Evolutionary conservation across 2,329 filamentous ascomycete genomes (phyloP).

Genomic region (Monosporascus sp.): DNA sequence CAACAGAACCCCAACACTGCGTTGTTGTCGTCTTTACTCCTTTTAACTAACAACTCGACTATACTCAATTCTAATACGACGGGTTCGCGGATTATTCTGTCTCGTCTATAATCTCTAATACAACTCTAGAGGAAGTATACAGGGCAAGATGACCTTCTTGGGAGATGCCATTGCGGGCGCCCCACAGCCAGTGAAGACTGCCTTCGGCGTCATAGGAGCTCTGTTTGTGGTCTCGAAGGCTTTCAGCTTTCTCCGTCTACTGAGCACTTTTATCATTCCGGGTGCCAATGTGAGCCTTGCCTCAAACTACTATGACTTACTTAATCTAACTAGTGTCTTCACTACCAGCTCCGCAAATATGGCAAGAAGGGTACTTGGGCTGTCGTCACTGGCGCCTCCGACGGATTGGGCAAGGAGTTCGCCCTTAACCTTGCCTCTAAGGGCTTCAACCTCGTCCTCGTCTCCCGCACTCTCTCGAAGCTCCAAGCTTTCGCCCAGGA

Average conservation of each 20-base stretch:
- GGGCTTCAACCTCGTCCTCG: slow-evolving; percentile 90
- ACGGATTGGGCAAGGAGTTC: slow-evolving; percentile 96
- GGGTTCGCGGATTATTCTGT: not conserved
- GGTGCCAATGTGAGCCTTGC: slow-evolving; percentile 50
- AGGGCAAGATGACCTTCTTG: slow-evolving; percentile 25
- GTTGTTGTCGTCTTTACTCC: not conserved
- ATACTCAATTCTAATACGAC: not conserved
- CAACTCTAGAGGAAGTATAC: not conserved
- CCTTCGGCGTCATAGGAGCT: slow-evolving; percentile 51
- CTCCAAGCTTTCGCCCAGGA: slow-evolving; percentile 71
- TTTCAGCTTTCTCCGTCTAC: slow-evolving; percentile 53
- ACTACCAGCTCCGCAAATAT: slow-evolving; percentile 72
- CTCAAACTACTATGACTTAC: slow-evolving; percentile 8
- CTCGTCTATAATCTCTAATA: not conserved
- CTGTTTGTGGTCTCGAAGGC: slow-evolving; percentile 52
- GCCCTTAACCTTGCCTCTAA: slow-evolving; percentile 82
- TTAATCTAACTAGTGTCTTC: slow-evolving; percentile 1
- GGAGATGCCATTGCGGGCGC: slow-evolving; percentile 30
- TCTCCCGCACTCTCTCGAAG: slow-evolving; percentile 93
- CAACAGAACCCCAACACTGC: slow-evolving; percentile 3
- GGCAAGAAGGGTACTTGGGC: slow-evolving; percentile 91
- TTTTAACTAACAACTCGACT: too few relatives aligned
- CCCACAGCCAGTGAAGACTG: slow-evolving; percentile 40
- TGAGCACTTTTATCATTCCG: slow-evolving; percentile 63
- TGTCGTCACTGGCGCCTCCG: slow-evolving; percentile 88